Conservation (phyloP, 2,329 filamentous ascomycete species). For the Epichloe baconii region DNA sequence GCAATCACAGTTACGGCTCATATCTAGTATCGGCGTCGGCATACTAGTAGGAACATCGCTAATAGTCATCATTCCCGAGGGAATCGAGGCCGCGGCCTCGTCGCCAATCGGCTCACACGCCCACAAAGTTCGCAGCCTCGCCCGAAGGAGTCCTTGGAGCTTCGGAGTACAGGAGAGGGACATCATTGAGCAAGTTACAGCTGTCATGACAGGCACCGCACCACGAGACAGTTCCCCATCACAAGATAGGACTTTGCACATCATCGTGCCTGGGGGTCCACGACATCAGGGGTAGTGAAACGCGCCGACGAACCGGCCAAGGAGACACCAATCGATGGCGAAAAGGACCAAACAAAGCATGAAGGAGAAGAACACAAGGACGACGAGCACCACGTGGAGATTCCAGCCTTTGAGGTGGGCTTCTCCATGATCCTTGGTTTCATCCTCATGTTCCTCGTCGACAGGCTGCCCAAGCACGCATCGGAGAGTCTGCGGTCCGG, state of each 20-base stretch:
- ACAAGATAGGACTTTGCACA: neutral
- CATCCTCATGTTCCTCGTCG: constrained; percentile 92
- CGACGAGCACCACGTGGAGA: constrained; percentile 18
- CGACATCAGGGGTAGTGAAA: neutral
- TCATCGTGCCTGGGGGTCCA: neutral
- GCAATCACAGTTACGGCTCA: constrained; percentile 71
- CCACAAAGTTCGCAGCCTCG: constrained; percentile 21
- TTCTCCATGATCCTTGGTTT: constrained; percentile 80
- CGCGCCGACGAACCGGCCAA: neutral
- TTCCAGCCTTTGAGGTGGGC: constrained; percentile 68
- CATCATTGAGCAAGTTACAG: constrained; percentile 12
- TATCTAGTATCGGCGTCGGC: constrained; percentile 86
- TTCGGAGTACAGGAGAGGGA: constrained; percentile 14
- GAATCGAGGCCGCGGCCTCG: constrained; percentile 76
- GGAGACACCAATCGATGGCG: neutral
- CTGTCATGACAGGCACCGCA: constrained; percentile 6
- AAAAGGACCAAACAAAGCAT: constrained; percentile 7
- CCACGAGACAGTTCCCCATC: neutral
- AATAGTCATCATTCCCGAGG: constrained; percentile 95
- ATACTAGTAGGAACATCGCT: constrained; percentile 89
- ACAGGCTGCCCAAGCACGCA: constrained; percentile 66
- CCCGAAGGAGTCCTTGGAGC: constrained; percentile 20
- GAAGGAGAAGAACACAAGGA: constrained; percentile 20
- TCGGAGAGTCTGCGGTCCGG: constrained; percentile 49
- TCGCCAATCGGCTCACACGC: constrained; percentile 28